Percentiles rank a stretch among this genome's conserved stretches.
phyloP scores from a whole-genome alignment of 805 yeast species.

The Metschnikowia santaceciliae region DNA sequence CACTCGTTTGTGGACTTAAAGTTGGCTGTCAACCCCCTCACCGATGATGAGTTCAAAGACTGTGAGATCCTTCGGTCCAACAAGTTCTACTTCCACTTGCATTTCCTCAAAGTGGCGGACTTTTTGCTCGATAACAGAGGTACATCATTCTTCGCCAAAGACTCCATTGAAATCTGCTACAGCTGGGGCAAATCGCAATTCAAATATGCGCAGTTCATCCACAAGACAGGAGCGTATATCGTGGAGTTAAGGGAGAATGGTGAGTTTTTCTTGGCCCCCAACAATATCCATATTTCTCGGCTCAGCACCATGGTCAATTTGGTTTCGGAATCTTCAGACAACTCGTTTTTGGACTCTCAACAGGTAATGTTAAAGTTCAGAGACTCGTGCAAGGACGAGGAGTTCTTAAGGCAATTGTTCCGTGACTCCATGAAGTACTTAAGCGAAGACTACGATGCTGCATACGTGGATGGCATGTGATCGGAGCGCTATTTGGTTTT shows the following conservation, averaged over 20 bases:
- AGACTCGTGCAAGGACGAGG: slow-evolving; percentile 53
- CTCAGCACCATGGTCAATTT: slow-evolving; percentile 44
- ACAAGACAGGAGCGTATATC: slow-evolving; percentile 81
- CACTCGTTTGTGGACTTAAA: slow-evolving; percentile 74
- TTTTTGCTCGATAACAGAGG: slow-evolving; percentile 82
- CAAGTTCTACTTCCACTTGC: slow-evolving; percentile 73
- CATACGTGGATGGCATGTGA: slow-evolving; percentile 14
- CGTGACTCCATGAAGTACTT: slow-evolving; percentile 53
- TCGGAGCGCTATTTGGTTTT: background rate
- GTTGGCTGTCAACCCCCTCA: slow-evolving; percentile 70
- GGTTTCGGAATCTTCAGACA: slow-evolving; percentile 26
- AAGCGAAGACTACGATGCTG: slow-evolving; percentile 29
- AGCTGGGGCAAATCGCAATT: slow-evolving; percentile 91
- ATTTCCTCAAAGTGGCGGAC: slow-evolving; percentile 62
- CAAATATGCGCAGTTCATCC: slow-evolving; percentile 85
- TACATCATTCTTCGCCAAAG: slow-evolving; percentile 53
- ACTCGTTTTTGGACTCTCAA: slow-evolving; percentile 57
- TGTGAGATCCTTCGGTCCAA: slow-evolving; percentile 43
- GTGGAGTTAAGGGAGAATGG: slow-evolving; percentile 83
- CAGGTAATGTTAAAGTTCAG: slow-evolving; percentile 68
- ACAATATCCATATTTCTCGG: slow-evolving; percentile 76
- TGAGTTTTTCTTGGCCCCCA: slow-evolving; percentile 78
- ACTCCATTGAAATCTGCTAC: slow-evolving; percentile 63
- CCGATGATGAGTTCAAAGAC: slow-evolving; percentile 48
- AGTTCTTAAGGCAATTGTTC: slow-evolving; percentile 49